Evolutionary conservation across 345 rosid species (phyloP).

Genomic region (Lenwebbia sp.): DNA sequence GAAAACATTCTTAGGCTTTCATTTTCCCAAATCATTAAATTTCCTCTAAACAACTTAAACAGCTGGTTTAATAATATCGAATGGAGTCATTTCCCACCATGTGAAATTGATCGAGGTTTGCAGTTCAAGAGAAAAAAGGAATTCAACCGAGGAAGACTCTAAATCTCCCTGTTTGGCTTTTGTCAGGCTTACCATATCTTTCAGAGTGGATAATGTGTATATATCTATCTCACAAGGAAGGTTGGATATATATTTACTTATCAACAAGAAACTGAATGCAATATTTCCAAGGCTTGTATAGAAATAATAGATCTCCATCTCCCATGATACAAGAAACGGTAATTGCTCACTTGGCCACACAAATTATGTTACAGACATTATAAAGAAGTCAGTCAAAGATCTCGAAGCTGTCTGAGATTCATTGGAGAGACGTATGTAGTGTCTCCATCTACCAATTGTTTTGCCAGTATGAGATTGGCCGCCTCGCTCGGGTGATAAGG

Average conservation of each 20-base stretch:
- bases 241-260: neutral
- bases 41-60: neutral
- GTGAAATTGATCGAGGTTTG: neutral
- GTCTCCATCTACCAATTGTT: constrained; percentile 47
- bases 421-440: constrained; percentile 39
- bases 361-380: neutral
- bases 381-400: constrained; percentile 15
- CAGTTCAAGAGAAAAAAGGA: neutral
- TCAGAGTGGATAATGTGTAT: neutral
- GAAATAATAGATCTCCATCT: neutral
- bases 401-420: constrained; percentile 63
- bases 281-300: neutral
- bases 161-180: neutral
- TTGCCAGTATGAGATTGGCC: constrained; percentile 56
- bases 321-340: neutral
- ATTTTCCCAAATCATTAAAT: neutral
- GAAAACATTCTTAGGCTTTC: neutral
- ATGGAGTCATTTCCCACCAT: neutral
- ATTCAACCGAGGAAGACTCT: neutral
- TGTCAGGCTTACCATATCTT: neutral
- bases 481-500: constrained; percentile 88
- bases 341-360: neutral
- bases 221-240: neutral
- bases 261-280: neutral
- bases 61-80: neutral